Percentiles rank a stretch among this genome's conserved stretches.
phyloP scores from a whole-genome alignment of 345 rosid genomes.

The Lepidium aucheri region DNA sequence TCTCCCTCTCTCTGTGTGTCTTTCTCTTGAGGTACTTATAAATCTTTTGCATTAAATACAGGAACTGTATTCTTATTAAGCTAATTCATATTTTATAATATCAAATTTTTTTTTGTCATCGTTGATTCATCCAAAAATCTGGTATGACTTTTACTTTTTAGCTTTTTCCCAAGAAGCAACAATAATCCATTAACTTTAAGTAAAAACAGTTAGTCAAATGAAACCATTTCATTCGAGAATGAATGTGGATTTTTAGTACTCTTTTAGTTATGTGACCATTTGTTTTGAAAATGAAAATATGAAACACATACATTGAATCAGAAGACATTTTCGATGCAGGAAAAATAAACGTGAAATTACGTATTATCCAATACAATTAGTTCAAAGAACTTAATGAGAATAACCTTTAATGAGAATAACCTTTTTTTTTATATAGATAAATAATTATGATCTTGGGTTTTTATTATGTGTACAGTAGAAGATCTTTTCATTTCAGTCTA shows the following conservation, averaged over 20 bases:
- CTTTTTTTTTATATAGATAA: too few relatives aligned
- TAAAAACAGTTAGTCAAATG: not conserved
- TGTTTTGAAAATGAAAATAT: not conserved
- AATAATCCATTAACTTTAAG: not conserved
- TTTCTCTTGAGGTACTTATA: not conserved
- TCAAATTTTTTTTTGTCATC: not conserved
- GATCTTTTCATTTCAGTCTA: too few relatives aligned
- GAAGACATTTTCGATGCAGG: not conserved
- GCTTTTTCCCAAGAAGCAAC: conserved; percentile 13
- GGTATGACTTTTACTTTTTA: conserved; percentile 1
- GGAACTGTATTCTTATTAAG: not conserved
- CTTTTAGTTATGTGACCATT: not conserved
- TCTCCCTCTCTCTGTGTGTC: not conserved
- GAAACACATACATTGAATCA: not conserved
- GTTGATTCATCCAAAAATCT: not conserved
- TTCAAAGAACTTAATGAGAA: not conserved
- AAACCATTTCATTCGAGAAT: not conserved
- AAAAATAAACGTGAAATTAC: not conserved
- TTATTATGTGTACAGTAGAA: too few relatives aligned
- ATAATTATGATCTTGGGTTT: too few relatives aligned
- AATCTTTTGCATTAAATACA: not conserved
- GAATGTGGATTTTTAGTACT: conserved; percentile 1
- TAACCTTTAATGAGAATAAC: too few relatives aligned
- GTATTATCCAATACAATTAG: not conserved
- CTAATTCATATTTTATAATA: too few relatives aligned